Evolutionary conservation across 2,329 filamentous ascomycete species (phyloP).

Genomic region (Chaetomium globosum): DNA sequence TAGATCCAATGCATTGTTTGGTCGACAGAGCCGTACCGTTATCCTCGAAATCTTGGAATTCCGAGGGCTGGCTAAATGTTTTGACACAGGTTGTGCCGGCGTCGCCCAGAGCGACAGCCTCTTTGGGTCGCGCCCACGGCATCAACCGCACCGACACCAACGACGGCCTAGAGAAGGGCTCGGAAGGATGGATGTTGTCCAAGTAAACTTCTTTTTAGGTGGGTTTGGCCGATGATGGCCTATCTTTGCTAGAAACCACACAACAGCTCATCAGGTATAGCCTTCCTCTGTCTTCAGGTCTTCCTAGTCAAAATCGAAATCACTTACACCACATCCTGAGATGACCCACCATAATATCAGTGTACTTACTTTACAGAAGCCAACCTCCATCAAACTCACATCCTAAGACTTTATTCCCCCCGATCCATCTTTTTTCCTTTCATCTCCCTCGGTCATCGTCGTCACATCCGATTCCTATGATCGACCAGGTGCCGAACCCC

Average conservation of each 20-base stretch:
- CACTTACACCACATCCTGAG: background rate
- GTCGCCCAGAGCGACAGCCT: conserved; percentile 22
- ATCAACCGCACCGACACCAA: conserved; percentile 32
- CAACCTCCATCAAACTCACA: background rate
- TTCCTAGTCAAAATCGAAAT: background rate
- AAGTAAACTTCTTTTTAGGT: conserved; percentile 17
- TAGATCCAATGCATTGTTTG: conserved; percentile 21
- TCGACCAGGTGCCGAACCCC: conserved; percentile 24
- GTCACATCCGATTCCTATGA: conserved; percentile 16
- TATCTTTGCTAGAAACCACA: background rate
- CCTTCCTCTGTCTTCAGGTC: too few species aligned
- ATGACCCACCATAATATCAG: background rate
- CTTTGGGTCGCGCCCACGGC: conserved; percentile 24
- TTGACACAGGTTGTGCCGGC: conserved; percentile 24
- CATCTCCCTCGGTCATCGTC: background rate
- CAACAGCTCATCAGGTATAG: background rate
- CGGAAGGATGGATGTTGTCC: background rate
- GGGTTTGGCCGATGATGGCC: background rate
- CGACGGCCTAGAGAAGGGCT: conserved; percentile 21
- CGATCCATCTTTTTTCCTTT: background rate
- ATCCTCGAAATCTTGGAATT: conserved; percentile 13
- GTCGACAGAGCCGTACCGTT: conserved; percentile 9
- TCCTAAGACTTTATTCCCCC: background rate
- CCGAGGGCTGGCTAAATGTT: conserved; percentile 27
- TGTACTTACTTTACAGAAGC: background rate